Conservation (phyloP, 1,139 yeast genomes). For the Blastobotrys illinoisensis region DNA sequence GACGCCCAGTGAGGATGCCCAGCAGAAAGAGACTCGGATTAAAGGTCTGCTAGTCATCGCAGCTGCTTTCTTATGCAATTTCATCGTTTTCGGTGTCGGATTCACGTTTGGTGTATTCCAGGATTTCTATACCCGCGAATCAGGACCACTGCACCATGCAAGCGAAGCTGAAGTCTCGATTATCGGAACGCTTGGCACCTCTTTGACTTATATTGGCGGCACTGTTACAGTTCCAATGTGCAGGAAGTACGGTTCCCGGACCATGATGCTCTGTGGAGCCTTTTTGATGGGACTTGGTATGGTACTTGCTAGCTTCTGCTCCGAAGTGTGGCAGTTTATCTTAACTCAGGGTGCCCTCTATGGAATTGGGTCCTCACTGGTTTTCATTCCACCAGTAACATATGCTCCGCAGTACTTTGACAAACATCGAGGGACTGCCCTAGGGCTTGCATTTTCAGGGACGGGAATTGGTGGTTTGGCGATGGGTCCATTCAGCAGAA, state of each 20-base stretch:
- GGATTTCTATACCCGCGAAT: constrained; percentile 17
- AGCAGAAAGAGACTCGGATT: not conserved
- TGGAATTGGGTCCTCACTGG: constrained; percentile 38
- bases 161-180: constrained; percentile 17
- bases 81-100: constrained; percentile 21
- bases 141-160: constrained; percentile 18
- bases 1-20: not conserved
- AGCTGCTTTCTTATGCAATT: constrained; percentile 8
- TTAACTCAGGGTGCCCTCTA: constrained; percentile 39
- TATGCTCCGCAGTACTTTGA: constrained; percentile 40
- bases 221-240: constrained; percentile 11
- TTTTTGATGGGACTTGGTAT: constrained; percentile 16
- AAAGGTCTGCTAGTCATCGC: not conserved
- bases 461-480: constrained; percentile 42
- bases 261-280: constrained; percentile 16
- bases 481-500: constrained; percentile 36
- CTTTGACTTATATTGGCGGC: constrained; percentile 16
- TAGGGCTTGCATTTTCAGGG: constrained; percentile 41
- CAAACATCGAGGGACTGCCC: constrained; percentile 38
- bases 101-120: constrained; percentile 25
- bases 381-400: constrained; percentile 40
- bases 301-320: constrained; percentile 17
- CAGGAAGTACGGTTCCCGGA: constrained; percentile 7
- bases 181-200: constrained; percentile 21
- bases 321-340: constrained; percentile 28